These are phyloP conservation scores for Onygenales sp. DNA, from an alignment of 2,329 filamentous ascomycete genomes.

Conservation along the genomic window DNA sequence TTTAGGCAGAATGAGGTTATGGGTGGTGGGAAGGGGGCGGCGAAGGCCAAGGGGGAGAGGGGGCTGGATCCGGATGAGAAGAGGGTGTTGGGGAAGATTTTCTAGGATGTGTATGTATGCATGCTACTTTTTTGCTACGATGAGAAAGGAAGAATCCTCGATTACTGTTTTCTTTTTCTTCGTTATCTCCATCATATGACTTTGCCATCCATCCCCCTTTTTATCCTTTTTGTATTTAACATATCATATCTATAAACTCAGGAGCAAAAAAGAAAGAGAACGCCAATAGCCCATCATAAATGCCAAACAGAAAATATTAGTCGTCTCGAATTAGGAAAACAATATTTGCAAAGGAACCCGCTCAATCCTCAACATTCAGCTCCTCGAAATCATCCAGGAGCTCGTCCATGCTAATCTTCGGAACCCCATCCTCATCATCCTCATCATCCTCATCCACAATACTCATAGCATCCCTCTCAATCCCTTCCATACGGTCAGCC, in stretches of 20 bases:
- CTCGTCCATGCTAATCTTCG: slow-evolving; percentile 67
- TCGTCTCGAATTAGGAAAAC: neutral
- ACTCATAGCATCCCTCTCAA: slow-evolving; percentile 24
- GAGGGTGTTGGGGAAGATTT: slow-evolving; percentile 38
- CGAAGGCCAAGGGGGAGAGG: slow-evolving; percentile 14
- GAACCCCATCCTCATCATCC: slow-evolving; percentile 55
- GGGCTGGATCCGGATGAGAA: slow-evolving; percentile 27
- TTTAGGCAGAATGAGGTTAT: slow-evolving; percentile 36
- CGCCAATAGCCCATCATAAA: slow-evolving; percentile 1
- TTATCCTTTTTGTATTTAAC: neutral
- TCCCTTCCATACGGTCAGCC: slow-evolving; percentile 38
- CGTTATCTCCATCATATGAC: neutral
- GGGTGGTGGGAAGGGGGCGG: slow-evolving; percentile 8
- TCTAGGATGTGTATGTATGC: slow-evolving; percentile 15
- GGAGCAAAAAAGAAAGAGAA: neutral
- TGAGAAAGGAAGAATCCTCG: neutral
- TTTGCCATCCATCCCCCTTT: neutral
- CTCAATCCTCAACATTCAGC: slow-evolving; percentile 50
- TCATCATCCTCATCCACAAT: slow-evolving; percentile 49
- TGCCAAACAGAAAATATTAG: neutral
- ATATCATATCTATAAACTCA: neutral
- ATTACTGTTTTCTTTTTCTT: neutral
- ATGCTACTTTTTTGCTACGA: neutral
- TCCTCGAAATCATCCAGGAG: slow-evolving; percentile 90
- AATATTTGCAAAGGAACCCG: neutral